These are phyloP conservation scores for Lachnellula hyalina DNA, from an alignment of 2,329 filamentous ascomycete genomes.

Conservation along the genomic window DNA sequence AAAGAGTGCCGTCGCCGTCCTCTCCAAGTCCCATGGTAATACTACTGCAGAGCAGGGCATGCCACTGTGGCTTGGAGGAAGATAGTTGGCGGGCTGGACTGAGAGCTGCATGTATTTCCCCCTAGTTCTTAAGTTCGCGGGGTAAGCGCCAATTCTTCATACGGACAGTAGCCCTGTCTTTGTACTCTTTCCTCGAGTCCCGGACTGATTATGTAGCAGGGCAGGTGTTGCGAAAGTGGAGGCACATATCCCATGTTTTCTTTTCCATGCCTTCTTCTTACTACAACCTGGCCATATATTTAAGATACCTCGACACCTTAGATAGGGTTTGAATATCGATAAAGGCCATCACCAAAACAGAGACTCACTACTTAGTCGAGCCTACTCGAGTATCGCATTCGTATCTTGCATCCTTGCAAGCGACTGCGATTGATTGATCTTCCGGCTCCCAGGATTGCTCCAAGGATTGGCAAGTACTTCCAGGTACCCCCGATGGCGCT, in stretches of 20 bases:
- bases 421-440: background rate
- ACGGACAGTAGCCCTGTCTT: no score
- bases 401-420: background rate
- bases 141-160: background rate
- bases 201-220: background rate
- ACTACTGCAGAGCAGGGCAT: background rate
- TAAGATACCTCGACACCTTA: no score
- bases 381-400: background rate
- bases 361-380: background rate
- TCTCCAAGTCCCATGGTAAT: background rate
- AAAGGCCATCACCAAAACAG: no score
- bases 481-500: no score
- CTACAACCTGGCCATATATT: no score
- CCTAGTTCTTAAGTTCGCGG: background rate
- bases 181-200: background rate
- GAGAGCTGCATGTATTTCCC: background rate
- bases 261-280: background rate
- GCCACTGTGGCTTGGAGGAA: background rate
- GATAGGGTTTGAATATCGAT: no score
- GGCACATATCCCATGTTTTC: background rate
- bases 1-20: background rate
- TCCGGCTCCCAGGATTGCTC: background rate
- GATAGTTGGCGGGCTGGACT: background rate
- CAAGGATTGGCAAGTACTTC: no score
- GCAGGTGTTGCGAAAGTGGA: background rate